phyloP scores from a whole-genome alignment of 805 yeast genomes.

The Candida germanica region DNA sequence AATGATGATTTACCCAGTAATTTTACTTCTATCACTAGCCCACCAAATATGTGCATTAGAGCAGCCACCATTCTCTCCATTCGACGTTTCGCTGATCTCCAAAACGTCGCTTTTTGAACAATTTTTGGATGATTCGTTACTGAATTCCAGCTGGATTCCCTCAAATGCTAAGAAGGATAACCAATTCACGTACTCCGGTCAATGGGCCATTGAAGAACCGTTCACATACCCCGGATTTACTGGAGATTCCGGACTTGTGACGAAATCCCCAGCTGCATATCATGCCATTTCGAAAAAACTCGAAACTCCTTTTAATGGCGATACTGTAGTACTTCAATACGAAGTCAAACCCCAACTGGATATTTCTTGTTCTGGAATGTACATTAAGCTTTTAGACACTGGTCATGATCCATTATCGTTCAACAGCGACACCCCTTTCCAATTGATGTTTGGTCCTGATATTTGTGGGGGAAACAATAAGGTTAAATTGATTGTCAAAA shows the following conservation, averaged over 20 bases:
- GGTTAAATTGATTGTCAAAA: conserved; percentile 70
- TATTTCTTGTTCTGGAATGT: conserved; percentile 85
- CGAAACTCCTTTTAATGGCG: conserved; percentile 50
- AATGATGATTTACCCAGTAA: too few species aligned
- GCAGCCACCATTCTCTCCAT: conserved; percentile 13
- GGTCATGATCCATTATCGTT: conserved; percentile 43
- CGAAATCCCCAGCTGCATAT: conserved; percentile 71
- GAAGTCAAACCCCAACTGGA: conserved; percentile 84
- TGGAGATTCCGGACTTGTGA: conserved; percentile 73
- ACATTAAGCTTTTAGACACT: conserved; percentile 64
- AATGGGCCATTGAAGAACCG: conserved; percentile 66
- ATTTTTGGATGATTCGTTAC: conserved; percentile 35
- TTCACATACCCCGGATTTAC: conserved; percentile 52
- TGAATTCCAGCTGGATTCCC: conserved; percentile 39
- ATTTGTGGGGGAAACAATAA: conserved; percentile 79
- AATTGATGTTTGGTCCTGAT: conserved; percentile 94
- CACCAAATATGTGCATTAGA: not conserved
- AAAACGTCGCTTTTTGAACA: conserved; percentile 62
- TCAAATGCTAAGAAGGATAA: conserved; percentile 55
- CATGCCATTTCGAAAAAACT: conserved; percentile 75
- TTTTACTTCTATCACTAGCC: too few species aligned
- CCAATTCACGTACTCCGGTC: conserved; percentile 61
- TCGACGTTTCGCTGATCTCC: conserved; percentile 31
- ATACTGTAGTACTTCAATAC: conserved; percentile 79
- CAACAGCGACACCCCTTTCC: conserved; percentile 67